These are phyloP conservation scores for Diaporthe ampelina DNA, from an alignment of 2,329 filamentous ascomycete species.

Conservation along the genomic window DNA sequence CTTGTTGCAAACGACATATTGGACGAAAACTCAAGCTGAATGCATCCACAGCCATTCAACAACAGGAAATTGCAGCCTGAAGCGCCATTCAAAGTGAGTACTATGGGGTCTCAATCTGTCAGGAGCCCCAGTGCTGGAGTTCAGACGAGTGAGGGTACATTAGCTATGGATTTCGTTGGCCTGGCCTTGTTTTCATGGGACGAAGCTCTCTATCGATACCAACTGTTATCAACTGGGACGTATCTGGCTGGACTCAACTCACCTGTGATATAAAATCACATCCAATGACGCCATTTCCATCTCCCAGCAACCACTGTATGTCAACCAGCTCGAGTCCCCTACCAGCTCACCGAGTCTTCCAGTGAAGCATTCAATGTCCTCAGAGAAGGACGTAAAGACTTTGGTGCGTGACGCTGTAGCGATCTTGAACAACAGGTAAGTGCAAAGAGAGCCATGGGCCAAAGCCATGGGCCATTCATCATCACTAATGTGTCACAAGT, in stretches of 20 bases:
- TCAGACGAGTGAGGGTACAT: neutral
- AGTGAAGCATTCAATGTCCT: neutral
- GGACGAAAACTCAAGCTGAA: neutral
- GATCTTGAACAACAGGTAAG: neutral
- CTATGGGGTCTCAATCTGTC: neutral
- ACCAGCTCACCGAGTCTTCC: neutral
- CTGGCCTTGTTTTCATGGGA: neutral
- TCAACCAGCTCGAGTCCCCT: neutral
- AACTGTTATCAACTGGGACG: neutral
- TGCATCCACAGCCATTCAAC: constrained; percentile 19
- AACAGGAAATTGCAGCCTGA: neutral
- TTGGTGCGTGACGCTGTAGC: neutral
- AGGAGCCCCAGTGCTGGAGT: neutral
- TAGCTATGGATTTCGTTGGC: neutral
- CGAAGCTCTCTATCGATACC: constrained; percentile 5
- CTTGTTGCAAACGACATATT: neutral
- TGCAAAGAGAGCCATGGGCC: neutral
- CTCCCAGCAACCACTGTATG: neutral
- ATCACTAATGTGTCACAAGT: neutral
- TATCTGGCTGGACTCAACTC: neutral
- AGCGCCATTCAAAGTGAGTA: neutral
- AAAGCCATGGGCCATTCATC: neutral
- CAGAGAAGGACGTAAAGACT: neutral
- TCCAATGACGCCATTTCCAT: neutral
- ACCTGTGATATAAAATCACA: constrained; percentile 1